Evolutionary conservation across 371 early-diverging fungal species (phyloP), one percentile per base, ranked within the genome.

Genomic region (Cokeromyces recurvatus): DNA sequence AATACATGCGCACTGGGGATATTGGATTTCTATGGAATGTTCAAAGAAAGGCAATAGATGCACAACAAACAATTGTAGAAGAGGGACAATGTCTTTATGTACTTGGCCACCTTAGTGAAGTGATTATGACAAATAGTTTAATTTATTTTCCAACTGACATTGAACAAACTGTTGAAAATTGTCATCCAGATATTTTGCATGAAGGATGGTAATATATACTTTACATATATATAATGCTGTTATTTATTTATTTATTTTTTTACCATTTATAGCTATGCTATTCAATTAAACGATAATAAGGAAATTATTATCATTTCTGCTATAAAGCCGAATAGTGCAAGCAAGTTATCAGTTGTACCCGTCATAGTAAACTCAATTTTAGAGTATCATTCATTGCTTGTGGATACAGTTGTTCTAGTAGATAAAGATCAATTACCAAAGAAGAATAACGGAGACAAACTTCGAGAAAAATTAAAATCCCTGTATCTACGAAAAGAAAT

Each of bases 1-100:
- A 50, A 16, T 91, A 87, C 64, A 81, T 84, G 50, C 74, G 88
- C 22, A 90, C 92, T 1, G 91, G 92, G 16, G 89, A 88, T 55
- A 54, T 86, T 31, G 92, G 92, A 4, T 91, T 91, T 62, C 52
- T 91, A 25, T 86, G 87, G 74, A 64, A 80, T 34, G 64, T 68
- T 2, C 55, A 55, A 22, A 36, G 66, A 34, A 46, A 55, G 21
- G 42, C 62, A 0, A 19, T 56, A 8, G 39, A 46, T 6, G 48
- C 51, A 10, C 57, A 59, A 8, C 57, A 59, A 16, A 66, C 66
- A 11, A 62, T 63, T 34, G 62, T 71, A n/a, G 77, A 78, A 20
- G 81, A 78, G 34, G 81, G 78, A 11, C 85, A 81, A 31, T 69
- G 80, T 49, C 52, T 91, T 46, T 90, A 84, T 69, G 86, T 89